These are phyloP conservation scores for Aquilaria sinensis DNA, from an alignment of 345 rosid genomes.

Conservation along the genomic window DNA sequence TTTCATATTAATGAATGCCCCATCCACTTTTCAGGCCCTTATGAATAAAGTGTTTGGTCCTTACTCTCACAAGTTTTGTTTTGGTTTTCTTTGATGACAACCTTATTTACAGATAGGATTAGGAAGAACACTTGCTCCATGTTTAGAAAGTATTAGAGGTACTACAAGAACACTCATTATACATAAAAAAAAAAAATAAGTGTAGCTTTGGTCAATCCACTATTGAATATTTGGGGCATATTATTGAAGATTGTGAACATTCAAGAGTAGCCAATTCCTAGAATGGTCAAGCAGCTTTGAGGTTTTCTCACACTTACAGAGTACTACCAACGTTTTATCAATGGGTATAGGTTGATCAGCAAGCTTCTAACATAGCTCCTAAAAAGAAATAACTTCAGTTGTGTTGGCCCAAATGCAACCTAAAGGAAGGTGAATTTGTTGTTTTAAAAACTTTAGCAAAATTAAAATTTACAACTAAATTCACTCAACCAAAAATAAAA, in stretches of 20 bases:
- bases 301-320: no score
- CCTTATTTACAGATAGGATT: no score
- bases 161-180: background rate
- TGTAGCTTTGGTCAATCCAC: background rate
- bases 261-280: no score
- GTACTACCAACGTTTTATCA: no score
- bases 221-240: background rate
- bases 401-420: background rate
- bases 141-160: background rate
- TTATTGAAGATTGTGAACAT: no score
- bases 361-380: background rate
- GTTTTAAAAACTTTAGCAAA: no score
- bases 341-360: background rate
- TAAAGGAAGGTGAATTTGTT: no score
- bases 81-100: no score
- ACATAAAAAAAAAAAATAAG: slow-evolving; percentile 2
- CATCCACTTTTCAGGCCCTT: background rate
- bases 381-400: background rate
- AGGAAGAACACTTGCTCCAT: background rate
- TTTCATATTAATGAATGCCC: background rate
- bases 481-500: no score
- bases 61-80: background rate
- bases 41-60: background rate
- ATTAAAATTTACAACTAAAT: no score
- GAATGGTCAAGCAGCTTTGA: no score